Conservation (phyloP, 1,284 basidiomycete species). For the Malassezia equina region DNA sequence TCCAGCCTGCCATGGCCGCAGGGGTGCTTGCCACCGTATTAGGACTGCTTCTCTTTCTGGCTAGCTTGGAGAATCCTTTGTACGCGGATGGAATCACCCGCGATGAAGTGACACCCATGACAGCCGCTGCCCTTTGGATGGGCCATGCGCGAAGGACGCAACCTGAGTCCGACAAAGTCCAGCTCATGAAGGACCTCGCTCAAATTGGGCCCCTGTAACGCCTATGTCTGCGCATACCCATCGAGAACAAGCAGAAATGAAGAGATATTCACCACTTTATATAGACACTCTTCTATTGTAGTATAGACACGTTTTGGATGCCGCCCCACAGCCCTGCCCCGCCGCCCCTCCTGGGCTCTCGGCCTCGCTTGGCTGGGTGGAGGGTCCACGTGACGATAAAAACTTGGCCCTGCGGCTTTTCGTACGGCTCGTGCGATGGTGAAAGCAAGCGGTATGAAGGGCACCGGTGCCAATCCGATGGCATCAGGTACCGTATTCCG, state of each 20-base stretch:
- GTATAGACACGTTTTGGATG: not conserved
- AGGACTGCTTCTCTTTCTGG: not conserved
- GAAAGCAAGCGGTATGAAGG: not conserved
- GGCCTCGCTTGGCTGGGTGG: not conserved
- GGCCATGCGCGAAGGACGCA: not conserved
- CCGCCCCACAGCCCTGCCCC: not conserved
- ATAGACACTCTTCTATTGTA: not conserved
- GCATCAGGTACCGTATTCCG: slow-evolving; percentile 4
- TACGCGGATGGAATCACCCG: not conserved
- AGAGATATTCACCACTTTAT: not conserved
- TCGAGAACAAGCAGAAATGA: not conserved
- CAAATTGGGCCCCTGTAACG: slow-evolving; percentile 6
- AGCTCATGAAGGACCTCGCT: slow-evolving; percentile 11
- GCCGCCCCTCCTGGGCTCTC: not conserved
- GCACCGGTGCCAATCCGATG: not conserved
- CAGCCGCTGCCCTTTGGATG: not conserved
- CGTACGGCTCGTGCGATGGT: slow-evolving; percentile 9
- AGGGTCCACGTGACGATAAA: not conserved
- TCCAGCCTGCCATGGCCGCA: not conserved
- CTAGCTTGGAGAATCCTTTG: not conserved
- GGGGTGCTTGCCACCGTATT: not conserved
- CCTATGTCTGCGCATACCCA: not conserved
- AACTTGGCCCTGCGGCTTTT: not conserved
- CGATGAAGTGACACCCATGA: not conserved
- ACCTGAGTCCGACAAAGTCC: not conserved